phyloP scores from a whole-genome alignment of 257 asterid genomes.

The Capsicum rhomboideum region DNA sequence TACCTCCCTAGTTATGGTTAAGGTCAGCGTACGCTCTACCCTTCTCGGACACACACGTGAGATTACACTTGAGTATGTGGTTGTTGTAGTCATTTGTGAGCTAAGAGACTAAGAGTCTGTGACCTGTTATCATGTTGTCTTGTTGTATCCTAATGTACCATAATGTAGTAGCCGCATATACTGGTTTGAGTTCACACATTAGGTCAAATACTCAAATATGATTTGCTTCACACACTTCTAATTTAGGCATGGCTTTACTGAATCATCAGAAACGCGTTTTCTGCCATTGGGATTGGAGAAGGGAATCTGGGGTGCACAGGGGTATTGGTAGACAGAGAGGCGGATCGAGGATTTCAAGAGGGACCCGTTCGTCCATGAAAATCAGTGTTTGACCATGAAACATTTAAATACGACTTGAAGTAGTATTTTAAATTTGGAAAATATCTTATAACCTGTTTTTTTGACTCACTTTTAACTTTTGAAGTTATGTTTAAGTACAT shows the following conservation, averaged over 20 bases:
- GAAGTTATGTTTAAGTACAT: no score
- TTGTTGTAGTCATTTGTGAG: no score
- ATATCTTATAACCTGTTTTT: no score
- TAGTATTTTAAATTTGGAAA: no score
- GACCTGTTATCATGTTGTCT: not conserved
- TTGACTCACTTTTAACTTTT: no score
- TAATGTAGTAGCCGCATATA: not conserved
- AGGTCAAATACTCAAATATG: not conserved
- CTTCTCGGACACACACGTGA: no score
- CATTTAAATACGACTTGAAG: no score
- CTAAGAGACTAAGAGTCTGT: not conserved
- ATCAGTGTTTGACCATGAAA: not conserved
- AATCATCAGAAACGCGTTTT: not conserved
- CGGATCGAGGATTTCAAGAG: not conserved
- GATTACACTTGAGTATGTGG: no score
- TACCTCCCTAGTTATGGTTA: no score
- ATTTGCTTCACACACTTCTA: not conserved
- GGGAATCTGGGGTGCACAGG: not conserved
- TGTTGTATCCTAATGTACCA: not conserved
- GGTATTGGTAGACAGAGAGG: not conserved
- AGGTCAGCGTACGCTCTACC: no score
- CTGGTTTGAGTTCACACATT: not conserved
- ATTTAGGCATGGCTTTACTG: not conserved
- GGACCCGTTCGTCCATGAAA: not conserved
- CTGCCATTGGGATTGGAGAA: not conserved